phyloP scores from a whole-genome alignment of 2,329 filamentous ascomycete species.

The Verticillium nonalfalfae region DNA sequence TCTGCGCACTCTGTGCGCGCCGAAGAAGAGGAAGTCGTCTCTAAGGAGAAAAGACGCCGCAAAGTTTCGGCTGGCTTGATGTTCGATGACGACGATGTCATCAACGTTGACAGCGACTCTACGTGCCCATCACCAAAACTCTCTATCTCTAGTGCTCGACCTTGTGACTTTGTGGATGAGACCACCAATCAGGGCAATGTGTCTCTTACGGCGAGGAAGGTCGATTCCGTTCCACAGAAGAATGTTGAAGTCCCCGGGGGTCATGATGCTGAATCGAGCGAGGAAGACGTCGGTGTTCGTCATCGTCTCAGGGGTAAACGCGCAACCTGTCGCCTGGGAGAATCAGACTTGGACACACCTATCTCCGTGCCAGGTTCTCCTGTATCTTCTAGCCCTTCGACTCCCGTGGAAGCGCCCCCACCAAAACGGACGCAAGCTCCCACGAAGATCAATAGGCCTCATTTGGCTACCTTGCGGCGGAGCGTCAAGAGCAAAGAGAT shows the following conservation, averaged over 20 bases:
- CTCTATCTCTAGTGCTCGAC: neutral
- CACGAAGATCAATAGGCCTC: conserved; percentile 17
- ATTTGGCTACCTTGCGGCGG: conserved; percentile 32
- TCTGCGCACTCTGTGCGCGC: neutral
- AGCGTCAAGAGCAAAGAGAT: conserved; percentile 40
- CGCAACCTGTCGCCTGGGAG: neutral
- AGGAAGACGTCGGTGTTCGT: neutral
- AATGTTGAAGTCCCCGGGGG: neutral
- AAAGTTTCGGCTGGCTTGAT: neutral
- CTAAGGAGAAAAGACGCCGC: neutral
- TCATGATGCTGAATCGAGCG: neutral
- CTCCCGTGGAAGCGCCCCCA: neutral
- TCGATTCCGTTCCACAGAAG: neutral
- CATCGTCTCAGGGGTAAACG: neutral
- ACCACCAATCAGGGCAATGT: neutral
- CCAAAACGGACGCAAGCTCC: neutral
- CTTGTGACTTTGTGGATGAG: neutral
- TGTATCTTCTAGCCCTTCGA: neutral
- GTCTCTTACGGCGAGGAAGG: neutral
- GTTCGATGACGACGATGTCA: neutral
- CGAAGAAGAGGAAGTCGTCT: neutral
- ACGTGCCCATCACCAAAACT: neutral
- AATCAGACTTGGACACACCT: neutral
- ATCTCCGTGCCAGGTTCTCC: neutral
- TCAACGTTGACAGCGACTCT: neutral